Percentiles rank a stretch among this genome's conserved stretches.
These are phyloP conservation scores for Podospora conica DNA, from an alignment of 495 filamentous ascomycete genomes.

Conservation along the genomic window DNA sequence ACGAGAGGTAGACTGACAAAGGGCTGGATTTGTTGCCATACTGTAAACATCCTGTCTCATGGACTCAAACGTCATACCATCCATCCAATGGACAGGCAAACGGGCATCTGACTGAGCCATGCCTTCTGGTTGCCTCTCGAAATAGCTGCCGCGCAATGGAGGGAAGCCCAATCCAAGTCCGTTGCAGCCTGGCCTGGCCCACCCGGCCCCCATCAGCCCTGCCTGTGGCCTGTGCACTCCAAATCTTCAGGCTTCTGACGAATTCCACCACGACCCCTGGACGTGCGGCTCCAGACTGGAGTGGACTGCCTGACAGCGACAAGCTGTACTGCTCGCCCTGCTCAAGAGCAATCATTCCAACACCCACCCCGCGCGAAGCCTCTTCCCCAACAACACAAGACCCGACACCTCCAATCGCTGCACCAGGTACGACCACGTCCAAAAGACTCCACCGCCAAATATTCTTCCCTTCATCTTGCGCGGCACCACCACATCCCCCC, in stretches of 20 bases:
- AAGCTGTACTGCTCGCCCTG: conserved; percentile 10
- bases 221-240: conserved; percentile 23
- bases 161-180: not conserved
- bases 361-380: not conserved
- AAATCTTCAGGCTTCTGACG: conserved; percentile 35
- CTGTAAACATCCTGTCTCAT: too few species aligned
- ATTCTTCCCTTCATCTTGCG: not conserved
- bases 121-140: not conserved
- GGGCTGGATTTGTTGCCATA: not conserved
- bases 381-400: not conserved
- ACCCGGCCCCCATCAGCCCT: conserved; percentile 14
- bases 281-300: conserved; percentile 13
- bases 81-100: too few species aligned
- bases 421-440: not conserved
- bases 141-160: too few species aligned
- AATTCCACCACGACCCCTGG: conserved; percentile 29
- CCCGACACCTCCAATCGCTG: not conserved
- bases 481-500: not conserved
- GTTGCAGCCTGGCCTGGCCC: not conserved
- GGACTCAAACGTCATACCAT: too few species aligned
- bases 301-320: conserved; percentile 23
- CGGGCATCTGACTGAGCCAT: too few species aligned
- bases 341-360: not conserved
- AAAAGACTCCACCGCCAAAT: not conserved
- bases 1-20: not conserved